These are phyloP conservation scores for Spergularia azorica DNA, from an alignment of 179 eudicot species.

Conservation along the genomic window DNA sequence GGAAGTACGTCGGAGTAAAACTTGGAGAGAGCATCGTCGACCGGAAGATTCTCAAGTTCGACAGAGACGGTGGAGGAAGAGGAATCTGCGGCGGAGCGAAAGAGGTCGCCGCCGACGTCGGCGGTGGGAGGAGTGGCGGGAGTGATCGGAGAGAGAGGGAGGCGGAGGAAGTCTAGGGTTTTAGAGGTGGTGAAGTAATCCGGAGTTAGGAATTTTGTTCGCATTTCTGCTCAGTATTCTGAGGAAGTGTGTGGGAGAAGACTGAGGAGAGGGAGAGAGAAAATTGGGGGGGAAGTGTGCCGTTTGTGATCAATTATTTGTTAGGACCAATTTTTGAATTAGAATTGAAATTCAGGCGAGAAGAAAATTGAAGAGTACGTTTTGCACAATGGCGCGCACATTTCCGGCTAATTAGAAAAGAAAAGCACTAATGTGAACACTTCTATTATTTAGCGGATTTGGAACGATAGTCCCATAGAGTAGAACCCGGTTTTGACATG, in stretches of 20 bases:
- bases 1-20: slow-evolving; percentile 68
- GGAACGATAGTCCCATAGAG: too few species aligned
- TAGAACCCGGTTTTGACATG: too few species aligned
- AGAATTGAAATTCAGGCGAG: not conserved
- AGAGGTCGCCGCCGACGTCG: slow-evolving; percentile 21
- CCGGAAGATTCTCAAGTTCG: slow-evolving; percentile 38
- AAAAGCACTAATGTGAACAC: too few species aligned
- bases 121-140: slow-evolving; percentile 3
- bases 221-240: slow-evolving; percentile 38
- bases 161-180: slow-evolving; percentile 60
- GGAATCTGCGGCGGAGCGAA: slow-evolving; percentile 37
- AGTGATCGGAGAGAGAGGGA: slow-evolving; percentile 49
- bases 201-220: slow-evolving; percentile 60
- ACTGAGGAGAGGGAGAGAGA: not conserved
- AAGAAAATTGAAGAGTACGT: slow-evolving; percentile 4
- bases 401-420: too few species aligned
- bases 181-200: slow-evolving; percentile 42
- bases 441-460: too few species aligned
- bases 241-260: too few species aligned
- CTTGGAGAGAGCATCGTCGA: slow-evolving; percentile 49
- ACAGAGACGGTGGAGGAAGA: slow-evolving; percentile 19
- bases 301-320: slow-evolving; percentile 4
- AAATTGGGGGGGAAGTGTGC: slow-evolving; percentile 5
- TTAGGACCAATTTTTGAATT: not conserved
- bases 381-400: slow-evolving; percentile 12